phyloP scores from a whole-genome alignment of 495 filamentous ascomycete genomes.

The Trichoderma gamsii region DNA sequence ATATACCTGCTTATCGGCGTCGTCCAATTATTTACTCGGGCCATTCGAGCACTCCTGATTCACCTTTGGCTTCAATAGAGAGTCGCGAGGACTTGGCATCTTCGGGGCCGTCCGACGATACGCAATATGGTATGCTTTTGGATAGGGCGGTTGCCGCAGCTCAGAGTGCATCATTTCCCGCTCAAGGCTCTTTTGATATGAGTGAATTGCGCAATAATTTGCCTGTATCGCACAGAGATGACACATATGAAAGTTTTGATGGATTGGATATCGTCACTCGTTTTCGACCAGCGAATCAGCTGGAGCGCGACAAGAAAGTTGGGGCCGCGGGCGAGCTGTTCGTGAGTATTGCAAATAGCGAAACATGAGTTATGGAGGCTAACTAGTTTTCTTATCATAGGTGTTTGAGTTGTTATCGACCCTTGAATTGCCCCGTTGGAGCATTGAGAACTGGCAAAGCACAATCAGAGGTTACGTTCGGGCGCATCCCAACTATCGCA shows the following conservation, averaged over 20 bases:
- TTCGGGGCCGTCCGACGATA: too few species aligned
- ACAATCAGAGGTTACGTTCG: slow-evolving; percentile 34
- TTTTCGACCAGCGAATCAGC: slow-evolving; percentile 21
- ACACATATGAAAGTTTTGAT: too few species aligned
- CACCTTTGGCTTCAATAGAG: too few species aligned
- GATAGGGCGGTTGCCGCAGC: slow-evolving; percentile 27
- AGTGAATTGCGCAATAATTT: slow-evolving; percentile 10
- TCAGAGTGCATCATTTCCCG: slow-evolving; percentile 24
- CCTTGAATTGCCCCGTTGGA: slow-evolving; percentile 25
- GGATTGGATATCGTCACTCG: background rate
- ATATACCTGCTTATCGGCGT: too few species aligned
- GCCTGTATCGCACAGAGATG: background rate
- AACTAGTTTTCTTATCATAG: slow-evolving; percentile 21
- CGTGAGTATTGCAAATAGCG: slow-evolving; percentile 26
- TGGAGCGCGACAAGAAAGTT: slow-evolving; percentile 34
- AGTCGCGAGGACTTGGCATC: too few species aligned
- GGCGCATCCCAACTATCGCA: slow-evolving; percentile 31
- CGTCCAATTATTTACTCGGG: background rate
- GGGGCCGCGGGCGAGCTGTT: slow-evolving; percentile 45
- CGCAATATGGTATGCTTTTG: slow-evolving; percentile 26
- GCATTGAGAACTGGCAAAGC: slow-evolving; percentile 37
- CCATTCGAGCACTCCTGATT: too few species aligned
- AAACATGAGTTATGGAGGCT: background rate
- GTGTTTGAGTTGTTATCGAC: slow-evolving; percentile 37
- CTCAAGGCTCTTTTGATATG: slow-evolving; percentile 20